Conservation (phyloP, 345 rosid genomes). For the Heritiera fomes region DNA sequence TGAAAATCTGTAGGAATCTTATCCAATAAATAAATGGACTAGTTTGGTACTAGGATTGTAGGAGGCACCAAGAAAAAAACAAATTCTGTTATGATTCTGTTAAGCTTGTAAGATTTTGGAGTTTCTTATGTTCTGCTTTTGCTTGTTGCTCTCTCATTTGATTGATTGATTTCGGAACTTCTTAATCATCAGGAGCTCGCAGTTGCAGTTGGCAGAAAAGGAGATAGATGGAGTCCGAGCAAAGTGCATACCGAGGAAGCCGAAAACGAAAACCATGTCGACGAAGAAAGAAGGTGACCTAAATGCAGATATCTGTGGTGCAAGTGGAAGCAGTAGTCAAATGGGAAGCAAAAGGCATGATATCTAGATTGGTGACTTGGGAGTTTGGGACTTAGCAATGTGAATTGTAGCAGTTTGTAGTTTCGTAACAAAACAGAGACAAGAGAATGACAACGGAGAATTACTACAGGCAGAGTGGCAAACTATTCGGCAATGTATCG, state of each 20-base stretch:
- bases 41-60: not conserved
- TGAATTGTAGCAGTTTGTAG: slow-evolving; percentile 29
- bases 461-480: not conserved
- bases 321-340: slow-evolving; percentile 21
- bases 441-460: not conserved
- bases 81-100: not conserved
- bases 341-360: slow-evolving; percentile 30
- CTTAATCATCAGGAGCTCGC: slow-evolving; percentile 39
- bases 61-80: not conserved
- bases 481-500: not conserved
- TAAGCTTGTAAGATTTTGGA: not conserved
- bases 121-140: not conserved
- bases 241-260: slow-evolving; percentile 53
- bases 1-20: not conserved
- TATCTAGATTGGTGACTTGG: slow-evolving; percentile 22
- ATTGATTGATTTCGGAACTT: not conserved
- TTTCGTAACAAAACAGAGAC: slow-evolving; percentile 1
- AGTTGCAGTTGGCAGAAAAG: slow-evolving; percentile 38
- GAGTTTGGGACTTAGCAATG: slow-evolving; percentile 18
- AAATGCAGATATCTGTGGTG: not conserved
- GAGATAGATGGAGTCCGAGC: slow-evolving; percentile 41
- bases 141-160: not conserved
- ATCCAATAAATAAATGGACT: not conserved
- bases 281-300: slow-evolving; percentile 34
- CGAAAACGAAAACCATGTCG: slow-evolving; percentile 34